A percentile compares a stretch with the other conserved stretches of the same genome.
These are phyloP conservation scores for Salix exigua DNA, from an alignment of 345 rosid species.

Conservation along the genomic window DNA sequence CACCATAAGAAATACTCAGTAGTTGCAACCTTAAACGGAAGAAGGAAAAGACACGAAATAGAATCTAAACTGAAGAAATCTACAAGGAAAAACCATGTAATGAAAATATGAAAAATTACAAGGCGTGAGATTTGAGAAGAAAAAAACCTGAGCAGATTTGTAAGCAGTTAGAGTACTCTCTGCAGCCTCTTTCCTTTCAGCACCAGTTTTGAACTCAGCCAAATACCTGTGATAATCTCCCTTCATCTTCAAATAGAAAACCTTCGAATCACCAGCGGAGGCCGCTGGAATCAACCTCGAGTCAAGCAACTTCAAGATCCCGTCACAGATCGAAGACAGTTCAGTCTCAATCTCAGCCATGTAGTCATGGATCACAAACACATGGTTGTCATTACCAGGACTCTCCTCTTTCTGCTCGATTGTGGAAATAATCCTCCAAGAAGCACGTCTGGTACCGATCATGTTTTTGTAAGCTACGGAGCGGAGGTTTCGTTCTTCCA, in stretches of 20 bases:
- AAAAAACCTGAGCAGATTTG: slow-evolving; percentile 78
- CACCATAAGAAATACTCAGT: not conserved
- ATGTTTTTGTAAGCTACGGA: slow-evolving; percentile 97
- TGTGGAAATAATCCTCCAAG: slow-evolving; percentile 86
- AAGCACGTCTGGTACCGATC: slow-evolving; percentile 88
- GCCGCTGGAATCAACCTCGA: slow-evolving; percentile 66
- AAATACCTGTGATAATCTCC: slow-evolving; percentile 86
- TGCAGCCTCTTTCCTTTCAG: slow-evolving; percentile 86
- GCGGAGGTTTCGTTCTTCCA: slow-evolving; percentile 89
- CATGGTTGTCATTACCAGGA: slow-evolving; percentile 90
- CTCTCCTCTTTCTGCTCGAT: slow-evolving; percentile 91
- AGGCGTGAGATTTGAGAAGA: not conserved
- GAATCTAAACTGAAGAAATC: not conserved
- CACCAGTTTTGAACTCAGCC: slow-evolving; percentile 78
- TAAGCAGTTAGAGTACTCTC: slow-evolving; percentile 80
- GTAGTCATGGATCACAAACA: slow-evolving; percentile 70
- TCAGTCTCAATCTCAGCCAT: slow-evolving; percentile 76
- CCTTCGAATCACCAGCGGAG: slow-evolving; percentile 71
- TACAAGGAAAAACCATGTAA: not conserved
- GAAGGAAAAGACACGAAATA: not conserved
- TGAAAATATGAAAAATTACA: not conserved
- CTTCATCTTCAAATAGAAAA: slow-evolving; percentile 87
- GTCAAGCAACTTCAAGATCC: slow-evolving; percentile 82
- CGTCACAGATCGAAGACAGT: slow-evolving; percentile 67
- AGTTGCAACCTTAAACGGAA: not conserved